phyloP scores from a whole-genome alignment of 2,329 filamentous ascomycete genomes.

The Clarireedia homoeocarpa region DNA sequence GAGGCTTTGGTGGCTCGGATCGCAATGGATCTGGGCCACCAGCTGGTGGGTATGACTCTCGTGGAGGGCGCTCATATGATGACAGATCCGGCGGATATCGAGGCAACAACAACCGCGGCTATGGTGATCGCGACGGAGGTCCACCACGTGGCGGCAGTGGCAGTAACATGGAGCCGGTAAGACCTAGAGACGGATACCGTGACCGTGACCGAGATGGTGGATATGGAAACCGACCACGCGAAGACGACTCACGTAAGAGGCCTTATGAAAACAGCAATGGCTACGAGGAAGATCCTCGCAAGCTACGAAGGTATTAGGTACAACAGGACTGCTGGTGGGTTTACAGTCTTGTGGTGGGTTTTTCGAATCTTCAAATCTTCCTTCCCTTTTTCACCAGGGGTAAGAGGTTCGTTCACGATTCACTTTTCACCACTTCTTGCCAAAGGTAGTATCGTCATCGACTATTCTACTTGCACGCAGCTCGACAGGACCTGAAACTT shows the following conservation, averaged over 20 bases:
- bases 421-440: slow-evolving; percentile 13
- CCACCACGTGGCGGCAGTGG: slow-evolving; percentile 36
- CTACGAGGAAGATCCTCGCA: slow-evolving; percentile 72
- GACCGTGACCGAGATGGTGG: slow-evolving; percentile 41
- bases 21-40: slow-evolving; percentile 27
- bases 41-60: slow-evolving; percentile 43
- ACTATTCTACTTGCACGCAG: slow-evolving; percentile 16
- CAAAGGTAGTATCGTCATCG: slow-evolving; percentile 28
- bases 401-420: slow-evolving; percentile 29
- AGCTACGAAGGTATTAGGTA: slow-evolving; percentile 55
- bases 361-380: slow-evolving; percentile 1
- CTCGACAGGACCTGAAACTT: slow-evolving; percentile 7
- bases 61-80: slow-evolving; percentile 52
- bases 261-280: slow-evolving; percentile 49
- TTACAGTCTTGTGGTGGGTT: background rate
- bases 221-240: slow-evolving; percentile 45
- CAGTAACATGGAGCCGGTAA: slow-evolving; percentile 79
- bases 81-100: slow-evolving; percentile 45
- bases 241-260: slow-evolving; percentile 45
- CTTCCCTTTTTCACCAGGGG: slow-evolving; percentile 31
- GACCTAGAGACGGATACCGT: slow-evolving; percentile 51
- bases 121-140: slow-evolving; percentile 32
- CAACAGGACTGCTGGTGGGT: slow-evolving; percentile 23
- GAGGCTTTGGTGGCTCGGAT: slow-evolving; percentile 27
- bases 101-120: slow-evolving; percentile 33